A percentile compares a stretch with the other conserved stretches of the same genome.
These are phyloP conservation scores for Diaporthe sp. DNA, from an alignment of 2,329 filamentous ascomycete species.

Conservation along the genomic window DNA sequence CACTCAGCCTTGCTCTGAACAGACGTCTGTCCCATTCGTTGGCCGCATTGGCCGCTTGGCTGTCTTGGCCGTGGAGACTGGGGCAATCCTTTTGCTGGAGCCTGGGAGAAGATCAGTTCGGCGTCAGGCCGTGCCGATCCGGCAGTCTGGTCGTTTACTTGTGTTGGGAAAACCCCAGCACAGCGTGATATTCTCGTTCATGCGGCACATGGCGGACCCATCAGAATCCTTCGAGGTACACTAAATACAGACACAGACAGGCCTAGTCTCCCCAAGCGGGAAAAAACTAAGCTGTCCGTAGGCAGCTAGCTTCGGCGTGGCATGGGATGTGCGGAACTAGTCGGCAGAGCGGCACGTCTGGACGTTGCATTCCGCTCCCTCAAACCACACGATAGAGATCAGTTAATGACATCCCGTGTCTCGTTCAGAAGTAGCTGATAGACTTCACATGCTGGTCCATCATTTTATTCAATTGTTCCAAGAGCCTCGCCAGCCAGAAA, in stretches of 20 bases:
- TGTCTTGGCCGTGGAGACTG: constrained; percentile 8
- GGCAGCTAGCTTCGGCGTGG: not conserved
- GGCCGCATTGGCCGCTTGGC: constrained; percentile 21
- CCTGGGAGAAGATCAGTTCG: not conserved
- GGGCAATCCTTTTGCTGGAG: not conserved
- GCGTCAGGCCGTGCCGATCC: constrained; percentile 10
- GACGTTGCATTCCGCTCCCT: constrained; percentile 1
- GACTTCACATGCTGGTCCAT: not conserved
- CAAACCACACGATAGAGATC: not conserved
- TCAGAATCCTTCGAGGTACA: constrained; percentile 6
- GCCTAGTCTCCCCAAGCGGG: not conserved
- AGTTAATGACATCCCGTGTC: not conserved
- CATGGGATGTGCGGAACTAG: not conserved
- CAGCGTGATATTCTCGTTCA: not conserved
- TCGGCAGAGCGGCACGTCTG: constrained; percentile 14
- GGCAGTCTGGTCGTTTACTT: not conserved
- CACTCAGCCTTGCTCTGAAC: not conserved
- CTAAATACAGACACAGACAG: not conserved
- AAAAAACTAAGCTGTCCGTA: not conserved
- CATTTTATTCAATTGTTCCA: not conserved
- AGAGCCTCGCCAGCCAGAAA: not conserved
- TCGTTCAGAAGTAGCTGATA: not conserved
- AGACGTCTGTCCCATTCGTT: not conserved
- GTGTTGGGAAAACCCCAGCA: not conserved
- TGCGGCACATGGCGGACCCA: constrained; percentile 4